Base-by-base conservation (phyloP, 768 basidiomycete species). In the Termitomyces sp. region DNA sequence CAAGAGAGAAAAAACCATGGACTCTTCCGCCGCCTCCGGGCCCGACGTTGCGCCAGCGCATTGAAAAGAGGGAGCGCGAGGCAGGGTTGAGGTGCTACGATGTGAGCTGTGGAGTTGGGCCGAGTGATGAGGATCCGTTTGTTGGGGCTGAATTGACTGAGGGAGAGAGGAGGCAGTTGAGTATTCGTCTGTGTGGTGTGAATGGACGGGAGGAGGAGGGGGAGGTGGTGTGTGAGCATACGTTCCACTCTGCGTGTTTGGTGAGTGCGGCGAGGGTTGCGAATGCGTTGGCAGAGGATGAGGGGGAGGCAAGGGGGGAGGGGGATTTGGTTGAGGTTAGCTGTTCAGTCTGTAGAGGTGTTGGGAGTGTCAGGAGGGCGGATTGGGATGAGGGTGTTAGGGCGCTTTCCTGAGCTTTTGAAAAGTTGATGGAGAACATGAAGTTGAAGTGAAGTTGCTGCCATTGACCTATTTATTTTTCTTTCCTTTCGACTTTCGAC, bases 61-160 rank as follows among this genome's bases (percentile, higher is more conserved):
- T 92, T 17, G 90, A 92, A 67, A 77, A 79, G 56, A 76, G 80
- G 53, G 90, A 91, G 67, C 79, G 84, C 21, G 87, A 88, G 65
- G 77, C 80, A 21, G 89, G 87, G 0, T 64, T 89, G 61, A 75
- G 90, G 47, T 92, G 90, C 65, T 80, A 73, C 38, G 89, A 90
- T 62, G 69, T 83, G 28, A 83, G 81, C 57, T 92, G 90, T 66
- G 87, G 87, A 2, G 65, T 90, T 28, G 90, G 88, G 0, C 87
- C 87, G 7, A 83, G 81, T 14, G 87, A 89, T 54, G 87, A 88
- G 15, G 85, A 88, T 42, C 87, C 87, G 14, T 69, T 69, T 43
- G 68, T 76, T 6, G 66, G 65, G 47, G 68, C 76, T 10, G 66
- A 65, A 48, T 50, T 66, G 17, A 62, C 65, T 0, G 66, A 62